These are phyloP conservation scores for Funneliformis mosseae DNA, from an alignment of 192 early-diverging fungal species.

Conservation along the genomic window DNA sequence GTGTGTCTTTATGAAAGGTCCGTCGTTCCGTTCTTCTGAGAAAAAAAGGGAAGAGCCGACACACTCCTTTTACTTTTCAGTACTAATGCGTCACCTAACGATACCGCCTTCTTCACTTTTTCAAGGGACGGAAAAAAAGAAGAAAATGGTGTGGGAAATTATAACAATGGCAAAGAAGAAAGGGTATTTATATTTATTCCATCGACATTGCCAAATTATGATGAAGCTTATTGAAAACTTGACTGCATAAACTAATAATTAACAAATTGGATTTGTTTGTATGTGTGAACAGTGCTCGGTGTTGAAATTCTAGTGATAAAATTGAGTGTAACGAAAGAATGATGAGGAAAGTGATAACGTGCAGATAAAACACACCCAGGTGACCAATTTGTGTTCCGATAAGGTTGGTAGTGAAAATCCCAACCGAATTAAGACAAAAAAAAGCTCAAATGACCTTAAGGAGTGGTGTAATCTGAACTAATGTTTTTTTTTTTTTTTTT, in stretches of 20 bases:
- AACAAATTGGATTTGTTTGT: neutral
- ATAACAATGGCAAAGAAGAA: neutral
- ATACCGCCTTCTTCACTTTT: neutral
- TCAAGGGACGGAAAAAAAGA: neutral
- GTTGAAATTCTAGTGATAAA: neutral
- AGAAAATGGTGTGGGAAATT: conserved; percentile 18
- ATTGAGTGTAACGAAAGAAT: neutral
- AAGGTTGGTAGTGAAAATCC: neutral
- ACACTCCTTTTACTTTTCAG: conserved; percentile 7
- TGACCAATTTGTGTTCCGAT: conserved; percentile 21
- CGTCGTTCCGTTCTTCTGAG: neutral
- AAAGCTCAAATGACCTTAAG: too few relatives aligned
- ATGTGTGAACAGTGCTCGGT: neutral
- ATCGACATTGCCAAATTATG: neutral
- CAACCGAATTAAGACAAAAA: too few relatives aligned
- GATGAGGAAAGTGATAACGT: conserved; percentile 9
- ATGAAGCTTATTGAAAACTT: too few relatives aligned
- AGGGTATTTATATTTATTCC: neutral
- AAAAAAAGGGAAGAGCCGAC: neutral
- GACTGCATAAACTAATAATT: too few relatives aligned
- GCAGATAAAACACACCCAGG: neutral
- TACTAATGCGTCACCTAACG: neutral
- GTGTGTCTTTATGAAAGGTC: neutral
- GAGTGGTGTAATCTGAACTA: too few relatives aligned
- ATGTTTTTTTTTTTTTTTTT: too few relatives aligned